Evolutionary conservation across 2,329 filamentous ascomycete species (phyloP), one percentile per base, ranked within the genome.

Genomic region (Aspergillus quadrilineatus): DNA sequence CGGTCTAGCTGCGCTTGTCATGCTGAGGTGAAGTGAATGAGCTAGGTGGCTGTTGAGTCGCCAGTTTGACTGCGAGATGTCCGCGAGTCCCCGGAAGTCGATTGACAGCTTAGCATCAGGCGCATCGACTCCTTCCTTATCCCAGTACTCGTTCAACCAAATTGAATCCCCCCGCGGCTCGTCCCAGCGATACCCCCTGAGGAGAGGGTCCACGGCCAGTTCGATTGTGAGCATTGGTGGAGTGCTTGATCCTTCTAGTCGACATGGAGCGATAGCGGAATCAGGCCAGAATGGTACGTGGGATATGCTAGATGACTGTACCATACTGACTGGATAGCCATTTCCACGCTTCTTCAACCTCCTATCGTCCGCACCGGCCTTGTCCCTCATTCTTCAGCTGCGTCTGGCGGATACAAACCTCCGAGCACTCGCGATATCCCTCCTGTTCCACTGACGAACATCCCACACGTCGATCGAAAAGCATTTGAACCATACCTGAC

Each of bases 371-470:
- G 93, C 62, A 96, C 92, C 2, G 92, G 93, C 55, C 82, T 96
- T 49, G 81, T 92, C 53, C 89, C 92, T 22, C 89, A 95, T 72
- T 88, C 88, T 0, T 81, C 87, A 1, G 85, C 71, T 30, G 62
- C 88, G 2, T 84, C 89, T 1, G 89, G 85, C 65, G 80, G 87
- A 12, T 90, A 94, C 67, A 93, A 88, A 65, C 87, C 90, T 12
- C 93, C 93, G 0, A 95, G 91, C 1, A 82, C 89, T 15, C 85
- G 85, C 72, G 93, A 99, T 70, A 99, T 99, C 37, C 93, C 93
- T 1, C 93, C 93, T 0, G 94, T 99, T 0, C 87, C 91, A 1
- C 80, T 99, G 58, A 92, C 92, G 6, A 96, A 96, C 65, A 90
- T 97, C 45, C 84, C 87, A 9, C 89, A 89, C 65, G 82, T 97